Evolutionary conservation across 2,329 filamentous ascomycete genomes (phyloP).

Genomic region (Cladosporium sp.): DNA sequence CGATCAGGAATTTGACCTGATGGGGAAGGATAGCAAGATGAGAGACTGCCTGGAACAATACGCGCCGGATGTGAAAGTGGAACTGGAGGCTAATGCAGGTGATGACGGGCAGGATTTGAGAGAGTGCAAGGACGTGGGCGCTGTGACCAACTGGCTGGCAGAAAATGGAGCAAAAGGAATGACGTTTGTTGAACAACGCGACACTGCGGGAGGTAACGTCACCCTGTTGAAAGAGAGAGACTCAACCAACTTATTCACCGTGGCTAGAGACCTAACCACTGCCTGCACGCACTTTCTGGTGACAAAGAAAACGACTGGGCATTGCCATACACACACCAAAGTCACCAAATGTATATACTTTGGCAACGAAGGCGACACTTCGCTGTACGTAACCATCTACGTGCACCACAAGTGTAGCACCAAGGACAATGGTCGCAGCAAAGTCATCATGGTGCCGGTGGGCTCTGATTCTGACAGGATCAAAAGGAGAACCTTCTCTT

Average conservation of each 20-base stretch:
- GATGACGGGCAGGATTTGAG: slow-evolving; percentile 1
- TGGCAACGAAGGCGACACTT: not conserved
- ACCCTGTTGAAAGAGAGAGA: slow-evolving; percentile 1
- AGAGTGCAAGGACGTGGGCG: not conserved
- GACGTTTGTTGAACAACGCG: not conserved
- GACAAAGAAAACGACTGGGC: not conserved
- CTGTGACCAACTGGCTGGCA: not conserved
- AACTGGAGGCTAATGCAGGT: slow-evolving; percentile 1
- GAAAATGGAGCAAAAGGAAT: not conserved
- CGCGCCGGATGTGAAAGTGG: not conserved
- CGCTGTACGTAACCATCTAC: not conserved
- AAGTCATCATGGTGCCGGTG: not conserved
- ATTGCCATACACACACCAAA: not conserved
- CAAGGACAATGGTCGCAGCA: not conserved
- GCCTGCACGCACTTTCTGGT: not conserved
- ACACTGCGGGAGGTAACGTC: not conserved
- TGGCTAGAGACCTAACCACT: not conserved
- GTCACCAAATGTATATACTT: not conserved
- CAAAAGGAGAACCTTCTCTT: not conserved
- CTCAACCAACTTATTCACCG: not conserved
- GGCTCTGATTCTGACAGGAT: not conserved
- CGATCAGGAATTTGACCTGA: slow-evolving; percentile 1
- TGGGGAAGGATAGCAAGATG: not conserved
- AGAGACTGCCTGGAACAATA: not conserved
- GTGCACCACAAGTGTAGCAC: not conserved